Evolutionary conservation across 345 rosid genomes (phyloP), one percentile per base, ranked within the genome.

Genomic region (Carallia brachiata): DNA sequence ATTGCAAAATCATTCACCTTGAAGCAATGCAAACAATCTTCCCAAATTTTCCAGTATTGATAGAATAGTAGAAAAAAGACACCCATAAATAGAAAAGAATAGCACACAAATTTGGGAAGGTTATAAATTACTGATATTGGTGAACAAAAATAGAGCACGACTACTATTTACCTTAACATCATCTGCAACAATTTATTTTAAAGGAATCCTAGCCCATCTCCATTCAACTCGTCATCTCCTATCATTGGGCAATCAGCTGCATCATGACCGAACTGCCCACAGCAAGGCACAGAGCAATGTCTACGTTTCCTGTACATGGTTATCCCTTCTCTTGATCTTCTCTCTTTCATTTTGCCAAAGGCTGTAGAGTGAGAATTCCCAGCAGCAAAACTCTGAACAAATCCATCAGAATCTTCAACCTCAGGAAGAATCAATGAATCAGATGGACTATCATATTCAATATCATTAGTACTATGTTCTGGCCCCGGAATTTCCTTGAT

Each of bases 361-460:
- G 66, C 23, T 4, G 78, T 37, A 40, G 78, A 36, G n/a, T 77
- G 76, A 18, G 81, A 62, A 77, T 70, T 70, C 57, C 75, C 80
- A 32, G 62, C 66, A 19, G 77, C 60, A 47, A 79, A 85, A 63
- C 72, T 68, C n/a, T 77, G 85, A 70, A 81, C 79, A 2, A 82
- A 65, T 69, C 78, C 88, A 77, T 84, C 84, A 23, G 86, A 65
- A 59, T 85, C 89, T 67, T 80, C 86, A 48, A 79, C 85, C 62
- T 80, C 84, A 0, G 82, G 81, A 58, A 87, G 76, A 62, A 83
- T 79, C 78, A 79, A 73, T 0, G 85, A 70, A 23, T 80, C 88
- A 2, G 84, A 69, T 5, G 83, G 84, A 61, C 86, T 80, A 36
- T 68, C 39, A 65, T 79, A 76, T 23, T 63, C 61, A 44, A 82